phyloP scores from a whole-genome alignment of 2,329 filamentous ascomycete genomes.

The Paraphoma sp. region DNA sequence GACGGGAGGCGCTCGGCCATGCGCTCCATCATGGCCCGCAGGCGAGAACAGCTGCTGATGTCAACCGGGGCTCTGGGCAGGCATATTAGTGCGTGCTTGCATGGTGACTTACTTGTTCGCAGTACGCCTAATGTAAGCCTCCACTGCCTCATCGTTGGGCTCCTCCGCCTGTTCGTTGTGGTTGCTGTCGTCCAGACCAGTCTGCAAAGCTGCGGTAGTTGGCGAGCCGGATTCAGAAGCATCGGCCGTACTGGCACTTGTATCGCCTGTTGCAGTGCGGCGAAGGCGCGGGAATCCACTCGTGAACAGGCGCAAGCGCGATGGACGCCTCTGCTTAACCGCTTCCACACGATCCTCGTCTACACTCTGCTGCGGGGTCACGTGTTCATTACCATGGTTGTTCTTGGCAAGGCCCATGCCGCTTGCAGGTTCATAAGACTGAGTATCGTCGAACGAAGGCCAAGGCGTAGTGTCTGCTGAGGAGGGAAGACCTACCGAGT shows the following conservation, averaged over 20 bases:
- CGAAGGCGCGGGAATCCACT: conserved; percentile 26
- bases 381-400: conserved; percentile 7
- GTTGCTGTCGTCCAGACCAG: conserved; percentile 2
- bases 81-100: not conserved
- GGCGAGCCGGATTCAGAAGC: conserved; percentile 5
- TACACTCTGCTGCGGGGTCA: conserved; percentile 14
- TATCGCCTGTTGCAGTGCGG: conserved; percentile 26
- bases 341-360: not conserved
- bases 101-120: conserved; percentile 21
- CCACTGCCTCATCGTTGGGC: conserved; percentile 16
- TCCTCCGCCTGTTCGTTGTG: not conserved
- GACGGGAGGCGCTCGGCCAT: conserved; percentile 25
- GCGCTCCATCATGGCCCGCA: conserved; percentile 18
- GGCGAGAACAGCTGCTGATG: conserved; percentile 13
- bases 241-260: conserved; percentile 10
- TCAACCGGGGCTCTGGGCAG: conserved; percentile 1
- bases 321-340: conserved; percentile 16
- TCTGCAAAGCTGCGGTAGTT: not conserved
- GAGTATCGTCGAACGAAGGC: conserved; percentile 22
- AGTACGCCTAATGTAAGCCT: conserved; percentile 17
- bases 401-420: not conserved
- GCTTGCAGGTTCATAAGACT: not conserved
- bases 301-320: conserved; percentile 25
- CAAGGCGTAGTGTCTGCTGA: conserved; percentile 8
- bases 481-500: conserved; percentile 7